Base-by-base conservation (phyloP, 2,329 filamentous ascomycete genomes). In the Penicillium sp. region DNA sequence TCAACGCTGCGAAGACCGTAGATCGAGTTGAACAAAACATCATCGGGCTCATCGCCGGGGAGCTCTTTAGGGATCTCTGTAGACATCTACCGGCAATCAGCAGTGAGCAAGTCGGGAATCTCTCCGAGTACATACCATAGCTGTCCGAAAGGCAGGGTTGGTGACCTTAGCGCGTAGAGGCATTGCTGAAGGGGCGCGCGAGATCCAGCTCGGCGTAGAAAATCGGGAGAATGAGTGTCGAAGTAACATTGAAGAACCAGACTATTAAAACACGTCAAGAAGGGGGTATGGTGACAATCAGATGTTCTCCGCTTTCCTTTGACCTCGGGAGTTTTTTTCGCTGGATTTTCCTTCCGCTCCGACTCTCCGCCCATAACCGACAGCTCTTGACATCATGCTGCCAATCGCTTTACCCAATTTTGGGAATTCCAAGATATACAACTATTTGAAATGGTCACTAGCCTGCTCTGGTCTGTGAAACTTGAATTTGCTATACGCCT, bases 1-100 rank as follows among this genome's bases (percentile, higher is more conserved):
- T 96, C 89, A 69, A 99, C 87, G 64, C 88, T 92, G 59, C 94
- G 90, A 47, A 97, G 83, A 60, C 94, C 94, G 75, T 94, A 96
- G 66, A 88, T 82, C 70, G 86, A 91, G 75, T 86, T 86, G 82
- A 99, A 99, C 56, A 96, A 81, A 63, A 99, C 94, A 83, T 99
- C 94, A 71, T 96, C 87, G 58, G 87, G 81, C 49, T 92, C 87
- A 74, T 97, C 91, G 54, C 77, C 83, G 22, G 82, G 80, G 49
- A 83, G 79, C 64, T 88, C 82, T 68, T 80, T 83, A 62, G 73
- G 70, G 38, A 69, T 62, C 32, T 71, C 64, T 5, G 74, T 74
- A 38, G 75, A 73, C 75, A 81, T 79, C 77, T 81, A 62, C 22
- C 54, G 29, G 29, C 14, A 44, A 54, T 62, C 16, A 62, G 54